Evolutionary conservation across 2,329 filamentous ascomycete species (phyloP).

Genomic region (Westerdykella sp.): DNA sequence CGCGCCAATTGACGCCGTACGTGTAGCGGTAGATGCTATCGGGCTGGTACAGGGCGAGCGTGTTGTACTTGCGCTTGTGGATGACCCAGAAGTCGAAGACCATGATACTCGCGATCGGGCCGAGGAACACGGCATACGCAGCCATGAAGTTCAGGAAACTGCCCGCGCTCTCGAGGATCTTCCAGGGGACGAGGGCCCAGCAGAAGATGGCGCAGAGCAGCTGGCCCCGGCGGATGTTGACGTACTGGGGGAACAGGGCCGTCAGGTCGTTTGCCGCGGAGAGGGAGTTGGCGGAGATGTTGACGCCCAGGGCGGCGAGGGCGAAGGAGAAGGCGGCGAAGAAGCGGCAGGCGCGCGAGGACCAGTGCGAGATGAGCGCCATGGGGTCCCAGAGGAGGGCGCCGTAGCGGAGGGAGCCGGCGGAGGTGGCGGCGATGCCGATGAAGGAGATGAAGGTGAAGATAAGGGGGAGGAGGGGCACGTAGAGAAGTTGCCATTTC

Average conservation of each 20-base stretch:
- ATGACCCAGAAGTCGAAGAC: constrained; percentile 56
- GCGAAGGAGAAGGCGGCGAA: constrained; percentile 41
- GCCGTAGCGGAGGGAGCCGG: constrained; percentile 49
- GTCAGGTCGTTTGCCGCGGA: constrained; percentile 51
- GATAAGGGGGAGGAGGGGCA: constrained; percentile 47
- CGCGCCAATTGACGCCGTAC: constrained; percentile 54
- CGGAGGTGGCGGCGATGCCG: constrained; percentile 55
- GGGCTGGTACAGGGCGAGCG: constrained; percentile 48
- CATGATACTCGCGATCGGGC: constrained; percentile 57
- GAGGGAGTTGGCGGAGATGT: constrained; percentile 49
- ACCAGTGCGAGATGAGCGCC: constrained; percentile 35
- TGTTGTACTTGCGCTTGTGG: constrained; percentile 45
- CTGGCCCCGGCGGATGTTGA: constrained; percentile 48
- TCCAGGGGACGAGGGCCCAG: constrained; percentile 44
- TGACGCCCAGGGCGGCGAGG: constrained; percentile 48
- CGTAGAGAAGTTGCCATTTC: constrained; percentile 47
- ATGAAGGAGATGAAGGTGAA: constrained; percentile 51
- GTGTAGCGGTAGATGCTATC: constrained; percentile 48
- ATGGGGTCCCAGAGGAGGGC: constrained; percentile 41
- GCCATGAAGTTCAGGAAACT: constrained; percentile 55
- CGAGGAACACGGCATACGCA: constrained; percentile 60
- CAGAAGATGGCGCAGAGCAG: constrained; percentile 41
- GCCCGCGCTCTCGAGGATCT: constrained; percentile 40
- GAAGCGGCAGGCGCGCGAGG: constrained; percentile 36
- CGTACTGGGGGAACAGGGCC: constrained; percentile 47